phyloP scores from a whole-genome alignment of 306 rosid genomes.

The Astragalus membranaceus region DNA sequence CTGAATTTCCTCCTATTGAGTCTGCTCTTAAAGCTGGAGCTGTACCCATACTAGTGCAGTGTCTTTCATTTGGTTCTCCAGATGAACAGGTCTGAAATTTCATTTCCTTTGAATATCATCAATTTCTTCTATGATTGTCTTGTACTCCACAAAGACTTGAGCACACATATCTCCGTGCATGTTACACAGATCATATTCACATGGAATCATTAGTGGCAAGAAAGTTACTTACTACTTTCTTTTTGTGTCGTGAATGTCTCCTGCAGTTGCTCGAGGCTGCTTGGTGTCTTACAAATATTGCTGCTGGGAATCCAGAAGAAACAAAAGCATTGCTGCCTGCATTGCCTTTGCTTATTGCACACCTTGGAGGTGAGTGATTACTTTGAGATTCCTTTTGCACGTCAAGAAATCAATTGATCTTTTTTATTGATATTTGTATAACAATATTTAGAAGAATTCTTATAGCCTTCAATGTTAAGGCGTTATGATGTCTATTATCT shows the following conservation, averaged over 20 bases:
- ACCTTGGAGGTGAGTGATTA: conserved; percentile 79
- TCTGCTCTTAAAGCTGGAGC: conserved; percentile 83
- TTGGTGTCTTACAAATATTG: conserved; percentile 97
- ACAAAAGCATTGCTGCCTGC: conserved; percentile 88
- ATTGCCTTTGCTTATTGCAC: conserved; percentile 85
- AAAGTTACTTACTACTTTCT: conserved; percentile 12
- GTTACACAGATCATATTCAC: background rate
- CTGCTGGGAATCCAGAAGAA: conserved; percentile 93
- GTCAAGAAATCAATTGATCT: background rate
- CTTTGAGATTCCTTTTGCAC: conserved; percentile 20
- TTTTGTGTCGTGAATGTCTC: conserved; percentile 24
- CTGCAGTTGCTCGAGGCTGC: conserved; percentile 97
- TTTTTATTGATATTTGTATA: background rate
- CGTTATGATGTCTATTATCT: conserved; percentile 9
- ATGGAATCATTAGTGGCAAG: background rate
- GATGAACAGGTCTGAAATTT: conserved; percentile 76
- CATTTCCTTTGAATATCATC: conserved; percentile 5
- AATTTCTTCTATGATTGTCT: background rate
- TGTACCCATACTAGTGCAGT: conserved; percentile 62
- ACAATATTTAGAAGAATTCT: conserved; percentile 11
- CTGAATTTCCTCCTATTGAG: conserved; percentile 90
- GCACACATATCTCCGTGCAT: background rate
- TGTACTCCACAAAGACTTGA: background rate
- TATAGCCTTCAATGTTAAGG: background rate
- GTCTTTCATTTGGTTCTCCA: conserved; percentile 91